Percentiles rank a stretch among this genome's conserved stretches.
Conservation (phyloP, 2,329 filamentous ascomycete species). For the Xylaria sp. region DNA sequence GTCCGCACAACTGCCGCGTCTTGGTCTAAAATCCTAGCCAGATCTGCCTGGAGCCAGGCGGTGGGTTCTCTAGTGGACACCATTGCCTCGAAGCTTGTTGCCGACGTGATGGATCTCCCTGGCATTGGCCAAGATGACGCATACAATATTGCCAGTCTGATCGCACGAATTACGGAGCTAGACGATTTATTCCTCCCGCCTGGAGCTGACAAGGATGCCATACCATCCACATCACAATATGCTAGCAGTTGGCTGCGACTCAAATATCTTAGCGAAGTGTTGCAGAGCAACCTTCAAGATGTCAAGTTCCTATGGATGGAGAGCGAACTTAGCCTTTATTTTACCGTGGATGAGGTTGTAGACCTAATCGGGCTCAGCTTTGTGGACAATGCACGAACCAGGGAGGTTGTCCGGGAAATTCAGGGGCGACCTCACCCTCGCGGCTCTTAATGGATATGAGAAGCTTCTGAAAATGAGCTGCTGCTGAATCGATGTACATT, state of each 20-base stretch:
- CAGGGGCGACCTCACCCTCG: constrained; percentile 60
- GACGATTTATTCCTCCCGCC: constrained; percentile 68
- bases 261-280: constrained; percentile 71
- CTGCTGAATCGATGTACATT: background rate
- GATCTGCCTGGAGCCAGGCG: constrained; percentile 72
- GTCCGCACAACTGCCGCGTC: constrained; percentile 64
- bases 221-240: constrained; percentile 69
- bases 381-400: constrained; percentile 69
- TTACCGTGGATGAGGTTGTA: constrained; percentile 68
- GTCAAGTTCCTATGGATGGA: constrained; percentile 73
- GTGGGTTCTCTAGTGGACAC: constrained; percentile 69
- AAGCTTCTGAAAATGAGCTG: background rate
- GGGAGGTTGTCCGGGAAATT: constrained; percentile 69
- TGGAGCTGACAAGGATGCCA: constrained; percentile 51
- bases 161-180: constrained; percentile 66
- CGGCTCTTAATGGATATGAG: constrained; percentile 14
- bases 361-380: constrained; percentile 73
- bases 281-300: constrained; percentile 74
- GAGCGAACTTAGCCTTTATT: constrained; percentile 73
- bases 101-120: constrained; percentile 70
- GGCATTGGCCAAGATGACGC: constrained; percentile 73
- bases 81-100: constrained; percentile 68
- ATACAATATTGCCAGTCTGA: constrained; percentile 69
- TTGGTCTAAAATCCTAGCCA: constrained; percentile 69
- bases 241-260: constrained; percentile 71